These are phyloP conservation scores for Xanthoconium stramineum DNA, from an alignment of 768 basidiomycete genomes.

Conservation along the genomic window DNA sequence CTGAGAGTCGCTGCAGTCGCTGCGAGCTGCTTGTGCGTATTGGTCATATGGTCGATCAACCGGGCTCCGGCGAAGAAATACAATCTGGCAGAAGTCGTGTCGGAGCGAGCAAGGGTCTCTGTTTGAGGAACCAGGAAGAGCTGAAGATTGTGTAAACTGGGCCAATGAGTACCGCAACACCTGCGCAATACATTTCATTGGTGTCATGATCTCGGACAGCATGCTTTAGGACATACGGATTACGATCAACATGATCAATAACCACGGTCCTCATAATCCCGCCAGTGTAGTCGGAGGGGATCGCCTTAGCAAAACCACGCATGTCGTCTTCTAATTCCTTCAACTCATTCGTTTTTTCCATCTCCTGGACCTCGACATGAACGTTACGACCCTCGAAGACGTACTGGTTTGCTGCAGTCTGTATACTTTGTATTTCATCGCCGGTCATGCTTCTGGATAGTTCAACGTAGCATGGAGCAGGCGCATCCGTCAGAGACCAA, in stretches of 20 bases:
- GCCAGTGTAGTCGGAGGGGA: conserved; percentile 73
- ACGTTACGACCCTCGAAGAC: conserved; percentile 69
- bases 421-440: conserved; percentile 60
- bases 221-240: conserved; percentile 50
- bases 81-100: conserved; percentile 63
- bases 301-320: conserved; percentile 49
- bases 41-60: conserved; percentile 58
- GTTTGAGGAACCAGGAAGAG: conserved; percentile 70
- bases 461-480: conserved; percentile 74
- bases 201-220: conserved; percentile 6
- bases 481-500: conserved; percentile 73
- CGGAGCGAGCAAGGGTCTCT: conserved; percentile 59
- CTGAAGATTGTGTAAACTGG: conserved; percentile 70
- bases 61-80: conserved; percentile 85
- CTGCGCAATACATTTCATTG: conserved; percentile 31
- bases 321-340: conserved; percentile 42
- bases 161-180: conserved; percentile 83
- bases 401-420: conserved; percentile 59
- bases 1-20: conserved; percentile 58
- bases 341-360: conserved; percentile 39
- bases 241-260: conserved; percentile 80
- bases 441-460: conserved; percentile 62
- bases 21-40: conserved; percentile 54
- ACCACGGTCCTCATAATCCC: conserved; percentile 76
- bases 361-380: conserved; percentile 72